Percentiles rank a stretch among this genome's conserved stretches.
Conservation (phyloP, 2,329 filamentous ascomycete genomes). For the Cercospora sesami region DNA sequence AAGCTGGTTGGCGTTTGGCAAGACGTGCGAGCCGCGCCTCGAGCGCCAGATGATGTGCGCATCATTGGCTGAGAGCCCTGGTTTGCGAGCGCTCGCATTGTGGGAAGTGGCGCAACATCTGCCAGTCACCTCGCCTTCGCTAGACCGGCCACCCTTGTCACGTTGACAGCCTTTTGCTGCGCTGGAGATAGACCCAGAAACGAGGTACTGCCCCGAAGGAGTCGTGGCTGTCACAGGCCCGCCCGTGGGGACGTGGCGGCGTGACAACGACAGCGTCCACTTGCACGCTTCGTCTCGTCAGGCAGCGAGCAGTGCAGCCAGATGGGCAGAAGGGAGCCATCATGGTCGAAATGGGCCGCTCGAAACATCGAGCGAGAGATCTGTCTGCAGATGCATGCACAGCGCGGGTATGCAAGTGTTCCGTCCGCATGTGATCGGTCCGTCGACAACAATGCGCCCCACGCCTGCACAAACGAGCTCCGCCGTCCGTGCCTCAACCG, state of each 20-base stretch:
- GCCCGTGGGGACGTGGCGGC: not conserved
- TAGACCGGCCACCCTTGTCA: conserved; percentile 22
- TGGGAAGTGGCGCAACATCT: conserved; percentile 24
- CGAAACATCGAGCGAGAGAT: conserved; percentile 8
- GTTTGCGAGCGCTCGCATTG: conserved; percentile 21
- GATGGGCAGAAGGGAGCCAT: not conserved
- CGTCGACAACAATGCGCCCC: conserved; percentile 17
- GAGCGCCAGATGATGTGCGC: conserved; percentile 14
- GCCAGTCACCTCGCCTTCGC: conserved; percentile 26
- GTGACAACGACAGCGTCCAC: not conserved
- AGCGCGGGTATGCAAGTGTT: conserved; percentile 13
- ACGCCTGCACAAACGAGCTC: conserved; percentile 7
- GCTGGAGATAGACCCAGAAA: conserved; percentile 25
- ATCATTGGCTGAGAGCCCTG: conserved; percentile 18
- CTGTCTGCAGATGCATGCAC: conserved; percentile 10
- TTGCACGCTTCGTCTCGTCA: not conserved
- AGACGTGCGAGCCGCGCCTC: conserved; percentile 24
- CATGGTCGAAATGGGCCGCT: not conserved
- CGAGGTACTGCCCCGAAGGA: not conserved
- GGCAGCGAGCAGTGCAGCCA: not conserved
- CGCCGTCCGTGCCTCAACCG: conserved; percentile 6
- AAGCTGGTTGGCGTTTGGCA: conserved; percentile 21
- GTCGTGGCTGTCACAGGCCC: not conserved
- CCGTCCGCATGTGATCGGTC: conserved; percentile 22
- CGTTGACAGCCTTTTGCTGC: conserved; percentile 19